Conservation (phyloP, 768 basidiomycete species). For the Thelephora aurantiotincta region DNA sequence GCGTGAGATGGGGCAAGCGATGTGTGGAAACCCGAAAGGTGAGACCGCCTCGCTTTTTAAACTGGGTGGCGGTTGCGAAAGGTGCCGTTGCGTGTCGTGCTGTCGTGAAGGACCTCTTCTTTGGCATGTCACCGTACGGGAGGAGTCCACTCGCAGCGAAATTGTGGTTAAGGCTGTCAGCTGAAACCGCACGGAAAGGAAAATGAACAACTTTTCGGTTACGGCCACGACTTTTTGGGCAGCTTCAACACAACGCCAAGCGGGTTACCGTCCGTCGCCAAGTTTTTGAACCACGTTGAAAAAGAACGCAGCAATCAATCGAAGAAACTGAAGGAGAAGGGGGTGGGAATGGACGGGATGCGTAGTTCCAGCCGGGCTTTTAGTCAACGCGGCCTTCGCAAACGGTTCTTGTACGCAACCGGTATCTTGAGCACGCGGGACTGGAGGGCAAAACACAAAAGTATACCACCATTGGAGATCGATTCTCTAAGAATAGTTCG, state of each 20-base stretch:
- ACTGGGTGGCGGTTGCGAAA: slow-evolving; percentile 80
- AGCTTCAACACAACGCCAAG: slow-evolving; percentile 76
- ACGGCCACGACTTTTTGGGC: slow-evolving; percentile 87
- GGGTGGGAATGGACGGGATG: neutral
- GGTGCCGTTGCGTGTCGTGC: slow-evolving; percentile 54
- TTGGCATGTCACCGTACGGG: slow-evolving; percentile 57
- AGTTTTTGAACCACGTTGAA: too few species aligned
- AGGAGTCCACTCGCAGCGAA: slow-evolving; percentile 61
- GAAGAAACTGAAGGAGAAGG: neutral
- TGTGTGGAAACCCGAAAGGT: neutral
- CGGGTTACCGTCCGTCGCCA: too few species aligned
- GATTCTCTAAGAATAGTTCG: slow-evolving; percentile 32
- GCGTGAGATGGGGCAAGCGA: neutral
- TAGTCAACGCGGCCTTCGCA: slow-evolving; percentile 64
- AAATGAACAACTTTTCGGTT: slow-evolving; percentile 37
- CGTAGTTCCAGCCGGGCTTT: slow-evolving; percentile 39
- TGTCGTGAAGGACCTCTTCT: slow-evolving; percentile 51
- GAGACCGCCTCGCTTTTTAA: slow-evolving; percentile 49
- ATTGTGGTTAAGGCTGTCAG: slow-evolving; percentile 49
- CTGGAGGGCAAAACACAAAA: slow-evolving; percentile 71
- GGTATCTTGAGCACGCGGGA: slow-evolving; percentile 61
- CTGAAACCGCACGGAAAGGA: neutral
- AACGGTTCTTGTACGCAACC: slow-evolving; percentile 78
- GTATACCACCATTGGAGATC: slow-evolving; percentile 60
- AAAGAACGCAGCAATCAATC: slow-evolving; percentile 33